Evolutionary conservation across 208 protist species (phyloP), one percentile per base, ranked within the genome.

Genomic region (Kentomonas sorsogonicus): DNA sequence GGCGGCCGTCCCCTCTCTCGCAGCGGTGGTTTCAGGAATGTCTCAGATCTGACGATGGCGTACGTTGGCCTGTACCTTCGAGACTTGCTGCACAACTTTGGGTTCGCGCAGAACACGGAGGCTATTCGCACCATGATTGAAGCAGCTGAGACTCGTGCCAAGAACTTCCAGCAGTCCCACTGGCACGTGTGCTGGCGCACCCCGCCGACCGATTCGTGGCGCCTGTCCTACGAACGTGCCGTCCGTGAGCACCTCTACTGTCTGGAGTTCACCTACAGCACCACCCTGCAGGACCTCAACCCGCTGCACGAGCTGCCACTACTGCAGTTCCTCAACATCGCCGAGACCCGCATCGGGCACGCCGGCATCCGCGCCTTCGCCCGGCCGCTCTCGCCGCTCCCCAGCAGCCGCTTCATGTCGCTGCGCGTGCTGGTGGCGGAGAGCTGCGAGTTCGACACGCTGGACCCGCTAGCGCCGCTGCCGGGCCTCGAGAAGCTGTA

Each of bases 341-440:
- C 74, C 43, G 74, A 86, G 30, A 82, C 70, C 13, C 64, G 69
- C 30, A 36, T 79, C 16, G 69, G 55, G 18, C 63, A 59, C 36
- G 46, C 15, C 2, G 77, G 77, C 25, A 39, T 83, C 27, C 44
- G 63, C 36, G 27, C 50, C n/a, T 56, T 31, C 16, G 48, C 39
- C 7, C 33, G 34, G 15, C 13, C 15, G 31, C 34, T 16, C 1
- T 38, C 26, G 23, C 20, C 23, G 20, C 20, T 20, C 10, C 29
- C 22, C 36, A 5, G 29, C 44, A 34, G 15, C 56, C 23, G 3
- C 46, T 18, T 4, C 33, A 10, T n/a, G 9, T 44, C 62, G 2
- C 74, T 86, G 13, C 74, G 73, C 2, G 70, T 86, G 11, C 55
- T 86, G 20, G 58, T 86, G n/a, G 74, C 72, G 1, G 73, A 86